These are phyloP conservation scores for Huntiella decipiens DNA, from an alignment of 2,329 filamentous ascomycete genomes.

Conservation along the genomic window DNA sequence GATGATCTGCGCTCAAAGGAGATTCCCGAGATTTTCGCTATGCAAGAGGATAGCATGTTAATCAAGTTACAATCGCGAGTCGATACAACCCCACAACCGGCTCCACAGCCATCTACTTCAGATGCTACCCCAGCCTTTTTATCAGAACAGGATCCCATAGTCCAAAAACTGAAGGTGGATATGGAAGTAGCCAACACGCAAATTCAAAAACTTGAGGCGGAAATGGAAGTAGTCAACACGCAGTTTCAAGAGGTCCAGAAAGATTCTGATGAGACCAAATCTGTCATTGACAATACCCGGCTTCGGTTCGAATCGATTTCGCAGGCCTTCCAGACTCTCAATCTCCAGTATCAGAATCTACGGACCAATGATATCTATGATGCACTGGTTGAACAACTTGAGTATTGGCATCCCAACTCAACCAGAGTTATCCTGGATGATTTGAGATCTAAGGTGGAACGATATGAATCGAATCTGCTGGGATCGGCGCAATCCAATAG, in stretches of 20 bases:
- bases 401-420: constrained; percentile 9
- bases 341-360: constrained; percentile 4
- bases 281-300: constrained; percentile 3
- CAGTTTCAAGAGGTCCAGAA: neutral
- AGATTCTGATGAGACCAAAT: constrained; percentile 3
- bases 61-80: too few species aligned
- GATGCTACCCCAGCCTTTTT: too few species aligned
- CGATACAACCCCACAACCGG: too few species aligned
- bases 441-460: neutral
- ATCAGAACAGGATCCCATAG: too few species aligned
- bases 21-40: neutral
- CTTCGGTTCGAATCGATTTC: neutral
- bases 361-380: constrained; percentile 5
- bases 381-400: constrained; percentile 9
- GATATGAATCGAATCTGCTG: neutral
- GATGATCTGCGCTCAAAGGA: neutral
- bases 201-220: too few species aligned
- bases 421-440: constrained; percentile 2
- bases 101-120: too few species aligned
- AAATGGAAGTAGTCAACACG: too few species aligned
- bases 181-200: neutral
- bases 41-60: too few species aligned
- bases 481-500: too few species aligned
- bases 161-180: neutral
- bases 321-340: constrained; percentile 3